Evolutionary conservation across 768 basidiomycete genomes (phyloP), one percentile per base, ranked within the genome.

Genomic region (Lyophyllum atratum): DNA sequence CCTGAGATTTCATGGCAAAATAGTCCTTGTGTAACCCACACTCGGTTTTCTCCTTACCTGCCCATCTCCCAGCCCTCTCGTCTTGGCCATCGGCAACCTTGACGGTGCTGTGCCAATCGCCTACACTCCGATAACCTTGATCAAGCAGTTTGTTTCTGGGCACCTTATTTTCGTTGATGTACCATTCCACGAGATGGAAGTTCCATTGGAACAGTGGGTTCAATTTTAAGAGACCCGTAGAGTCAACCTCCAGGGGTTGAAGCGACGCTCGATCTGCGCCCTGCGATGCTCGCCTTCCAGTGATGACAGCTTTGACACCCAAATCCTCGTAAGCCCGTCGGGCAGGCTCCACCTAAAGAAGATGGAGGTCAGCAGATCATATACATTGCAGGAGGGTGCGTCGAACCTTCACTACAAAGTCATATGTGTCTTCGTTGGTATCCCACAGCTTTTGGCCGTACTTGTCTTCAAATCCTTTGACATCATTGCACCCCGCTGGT

Each of bases 71-170:
- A 1, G 89, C 86, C 24, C 97, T 83, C 74, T 99, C 97, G 58
- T 92, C 92, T 40, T 89, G 83, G 0, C 83, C 87, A 58, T 86
- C 87, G 63, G 72, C 80, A 14, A 80, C 79, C 71, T 84, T 84
- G n/a, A 70, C 72, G 0, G 97, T 99, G 59, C 93, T 95, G 74
- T 99, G 97, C 92, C 95, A 96, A 73, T 99, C 97, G 3, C 97
- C 97, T 60, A 99, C 86, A 67, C 92, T 94, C 64, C 87, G 89
- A 77, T 98, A 99, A 3, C 97, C 97, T 68, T 93, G 85, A 58
- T 85, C 85, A 39, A 99, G 82, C 4, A 99, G 80, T 58, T 82
- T 85, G 76, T 99, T 98, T 59, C 85, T 84, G 2, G 95, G 95
- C 0, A 98, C 95, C 44, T 84, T 74, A 73, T 98, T 85, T 58